Evolutionary conservation across 352 stramenopile genomes (phyloP).

Genomic region (Aphanomyces stellatus): DNA sequence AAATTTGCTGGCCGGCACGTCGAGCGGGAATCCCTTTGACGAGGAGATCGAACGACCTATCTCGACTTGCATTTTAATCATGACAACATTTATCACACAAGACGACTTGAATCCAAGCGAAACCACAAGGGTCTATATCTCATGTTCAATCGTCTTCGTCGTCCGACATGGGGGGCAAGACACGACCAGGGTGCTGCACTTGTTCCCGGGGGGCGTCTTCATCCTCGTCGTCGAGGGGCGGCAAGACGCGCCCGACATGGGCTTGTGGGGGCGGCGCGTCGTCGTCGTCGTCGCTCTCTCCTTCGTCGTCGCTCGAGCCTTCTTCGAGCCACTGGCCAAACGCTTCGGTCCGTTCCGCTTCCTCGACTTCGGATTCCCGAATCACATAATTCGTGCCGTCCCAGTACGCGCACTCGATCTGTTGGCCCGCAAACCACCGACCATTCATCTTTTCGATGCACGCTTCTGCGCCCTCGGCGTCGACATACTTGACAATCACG

Average conservation of each 20-base stretch:
- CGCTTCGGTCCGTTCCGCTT: constrained; percentile 83
- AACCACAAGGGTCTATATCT: no score
- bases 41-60: no score
- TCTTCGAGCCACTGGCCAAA: constrained; percentile 94
- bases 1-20: constrained; percentile 70
- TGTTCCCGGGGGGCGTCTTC: constrained; percentile 27
- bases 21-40: constrained; percentile 26
- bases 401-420: constrained; percentile 90
- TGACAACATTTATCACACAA: no score
- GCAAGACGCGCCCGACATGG: constrained; percentile 48
- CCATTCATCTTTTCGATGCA: constrained; percentile 87
- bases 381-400: constrained; percentile 94
- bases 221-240: constrained; percentile 38
- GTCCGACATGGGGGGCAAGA: not conserved
- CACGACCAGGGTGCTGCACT: constrained; percentile 21
- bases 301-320: constrained; percentile 40
- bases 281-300: constrained; percentile 23
- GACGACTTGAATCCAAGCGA: no score
- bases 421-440: constrained; percentile 78
- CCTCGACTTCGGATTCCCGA: constrained; percentile 57
- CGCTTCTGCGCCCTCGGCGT: constrained; percentile 71
- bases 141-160: not conserved
- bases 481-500: constrained; percentile 92
- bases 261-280: constrained; percentile 20
- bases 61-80: no score